Evolutionary conservation across 148 eudicot genomes (phyloP).

Genomic region (Fagopyrum homotropicum): DNA sequence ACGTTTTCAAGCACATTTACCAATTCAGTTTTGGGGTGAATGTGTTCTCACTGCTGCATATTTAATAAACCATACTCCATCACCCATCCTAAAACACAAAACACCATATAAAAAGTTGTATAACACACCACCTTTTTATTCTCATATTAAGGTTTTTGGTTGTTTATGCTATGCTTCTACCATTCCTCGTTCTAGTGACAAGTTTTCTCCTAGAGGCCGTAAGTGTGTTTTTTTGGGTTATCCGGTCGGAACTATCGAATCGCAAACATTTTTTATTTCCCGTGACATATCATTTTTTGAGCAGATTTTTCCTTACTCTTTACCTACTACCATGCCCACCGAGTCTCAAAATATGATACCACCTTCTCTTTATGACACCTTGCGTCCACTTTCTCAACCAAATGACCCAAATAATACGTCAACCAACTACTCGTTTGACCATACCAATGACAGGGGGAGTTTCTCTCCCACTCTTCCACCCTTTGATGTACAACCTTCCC

Average conservation of each 20-base stretch:
- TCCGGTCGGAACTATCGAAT: background rate
- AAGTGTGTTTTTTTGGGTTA: background rate
- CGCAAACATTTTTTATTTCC: background rate
- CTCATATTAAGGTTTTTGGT: background rate
- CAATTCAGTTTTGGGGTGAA: background rate
- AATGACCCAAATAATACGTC: too few species aligned
- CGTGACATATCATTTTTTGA: background rate
- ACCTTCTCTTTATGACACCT: too few species aligned
- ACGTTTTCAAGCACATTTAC: background rate
- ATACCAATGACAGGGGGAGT: too few species aligned
- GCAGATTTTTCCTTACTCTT: background rate
- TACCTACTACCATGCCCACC: background rate
- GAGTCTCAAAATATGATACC: background rate
- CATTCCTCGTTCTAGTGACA: background rate
- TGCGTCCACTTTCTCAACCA: too few species aligned
- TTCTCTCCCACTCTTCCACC: too few species aligned
- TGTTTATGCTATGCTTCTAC: background rate
- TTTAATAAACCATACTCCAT: background rate
- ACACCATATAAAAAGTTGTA: background rate
- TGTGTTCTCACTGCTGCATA: background rate
- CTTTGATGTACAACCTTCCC: too few species aligned
- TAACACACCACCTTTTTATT: background rate
- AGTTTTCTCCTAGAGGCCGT: background rate
- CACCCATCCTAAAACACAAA: background rate
- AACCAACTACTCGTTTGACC: too few species aligned